A percentile compares a stretch with the other conserved stretches of the same genome.
phyloP scores from a whole-genome alignment of 169 alveolate species.

The Sarcocystis neurona region DNA sequence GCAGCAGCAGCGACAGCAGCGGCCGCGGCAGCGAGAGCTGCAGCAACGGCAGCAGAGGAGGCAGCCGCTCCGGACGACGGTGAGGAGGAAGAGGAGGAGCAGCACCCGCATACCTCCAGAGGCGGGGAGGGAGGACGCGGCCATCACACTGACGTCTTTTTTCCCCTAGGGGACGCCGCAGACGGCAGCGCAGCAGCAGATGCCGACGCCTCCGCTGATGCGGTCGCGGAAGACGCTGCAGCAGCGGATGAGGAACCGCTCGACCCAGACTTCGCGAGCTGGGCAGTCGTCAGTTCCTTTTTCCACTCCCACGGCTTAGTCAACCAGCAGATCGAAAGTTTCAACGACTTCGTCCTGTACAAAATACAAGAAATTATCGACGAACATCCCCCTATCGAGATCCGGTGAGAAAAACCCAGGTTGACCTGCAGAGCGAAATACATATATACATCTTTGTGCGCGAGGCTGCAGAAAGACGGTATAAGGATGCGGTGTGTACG shows the following conservation, averaged over 20 bases:
- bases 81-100: constrained; percentile 27
- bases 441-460: no score
- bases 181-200: background rate
- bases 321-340: constrained; percentile 95
- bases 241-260: constrained; percentile 39
- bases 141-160: background rate
- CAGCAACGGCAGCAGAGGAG: background rate
- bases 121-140: constrained; percentile 9
- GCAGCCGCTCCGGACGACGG: background rate
- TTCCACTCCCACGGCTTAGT: constrained; percentile 88
- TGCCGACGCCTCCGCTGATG: constrained; percentile 1
- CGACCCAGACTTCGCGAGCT: constrained; percentile 61
- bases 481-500: no score
- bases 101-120: no score
- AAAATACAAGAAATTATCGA: constrained; percentile 92
- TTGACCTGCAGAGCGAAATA: no score
- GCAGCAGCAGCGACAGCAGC: background rate
- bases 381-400: constrained; percentile 91
- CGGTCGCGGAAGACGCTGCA: constrained; percentile 11
- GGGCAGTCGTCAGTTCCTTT: constrained; percentile 62
- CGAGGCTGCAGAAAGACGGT: no score
- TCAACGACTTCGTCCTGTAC: constrained; percentile 92
- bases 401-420: no score
- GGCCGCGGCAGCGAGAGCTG: background rate
- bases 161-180: background rate